These are phyloP conservation scores for Gynochthodes officinalis DNA, from an alignment of 257 asterid genomes.

Conservation along the genomic window DNA sequence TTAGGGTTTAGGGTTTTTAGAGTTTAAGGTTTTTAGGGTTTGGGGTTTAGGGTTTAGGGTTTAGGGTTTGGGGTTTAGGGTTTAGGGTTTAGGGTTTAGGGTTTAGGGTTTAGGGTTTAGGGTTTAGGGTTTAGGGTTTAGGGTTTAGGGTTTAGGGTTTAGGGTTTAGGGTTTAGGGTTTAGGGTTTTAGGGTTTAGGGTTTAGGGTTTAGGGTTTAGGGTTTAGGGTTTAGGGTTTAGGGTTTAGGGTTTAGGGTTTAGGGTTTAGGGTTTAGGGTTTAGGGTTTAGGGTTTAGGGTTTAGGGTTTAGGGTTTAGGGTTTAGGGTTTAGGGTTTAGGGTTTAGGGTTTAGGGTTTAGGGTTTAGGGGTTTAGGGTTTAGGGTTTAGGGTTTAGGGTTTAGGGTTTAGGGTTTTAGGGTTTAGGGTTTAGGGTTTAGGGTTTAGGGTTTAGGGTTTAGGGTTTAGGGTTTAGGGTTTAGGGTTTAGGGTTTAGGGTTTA, in stretches of 20 bases:
- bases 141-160: slow-evolving; percentile 22
- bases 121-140: slow-evolving; percentile 20
- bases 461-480: slow-evolving; percentile 23
- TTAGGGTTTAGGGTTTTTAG: slow-evolving; percentile 20
- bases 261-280: slow-evolving; percentile 19
- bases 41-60: slow-evolving; percentile 15
- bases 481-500: slow-evolving; percentile 24
- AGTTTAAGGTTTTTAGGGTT: slow-evolving; percentile 19
- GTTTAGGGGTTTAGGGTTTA: slow-evolving; percentile 25
- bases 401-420: slow-evolving; percentile 23
- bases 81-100: slow-evolving; percentile 22
- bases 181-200: slow-evolving; percentile 18
- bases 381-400: slow-evolving; percentile 26
- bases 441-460: slow-evolving; percentile 26
- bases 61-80: slow-evolving; percentile 15
- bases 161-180: slow-evolving; percentile 21
- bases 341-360: slow-evolving; percentile 25
- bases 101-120: slow-evolving; percentile 23
- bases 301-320: slow-evolving; percentile 20
- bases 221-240: slow-evolving; percentile 18
- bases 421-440: slow-evolving; percentile 28
- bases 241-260: slow-evolving; percentile 15
- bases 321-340: slow-evolving; percentile 23
- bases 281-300: slow-evolving; percentile 20
- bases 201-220: slow-evolving; percentile 20